Evolutionary conservation across 2,329 filamentous ascomycete species (phyloP).

Genomic region (Aspergillus sp.): DNA sequence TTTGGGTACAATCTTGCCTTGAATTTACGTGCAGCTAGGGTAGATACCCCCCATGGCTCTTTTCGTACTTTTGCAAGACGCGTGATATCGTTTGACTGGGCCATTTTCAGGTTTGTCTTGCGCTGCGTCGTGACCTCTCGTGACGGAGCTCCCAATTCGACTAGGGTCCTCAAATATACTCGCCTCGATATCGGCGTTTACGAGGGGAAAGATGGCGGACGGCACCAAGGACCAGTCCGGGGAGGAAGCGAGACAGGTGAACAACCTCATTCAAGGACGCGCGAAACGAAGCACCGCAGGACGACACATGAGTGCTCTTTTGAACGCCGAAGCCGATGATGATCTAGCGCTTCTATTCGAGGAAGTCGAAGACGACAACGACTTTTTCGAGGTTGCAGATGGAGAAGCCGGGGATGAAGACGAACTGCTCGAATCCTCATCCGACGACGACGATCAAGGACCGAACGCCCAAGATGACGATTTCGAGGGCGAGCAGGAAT

Average conservation of each 20-base stretch:
- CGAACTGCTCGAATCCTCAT: slow-evolving; percentile 81
- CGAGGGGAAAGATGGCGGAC: slow-evolving; percentile 13
- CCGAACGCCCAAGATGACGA: slow-evolving; percentile 54
- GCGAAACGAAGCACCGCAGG: slow-evolving; percentile 73
- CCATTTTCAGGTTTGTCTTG: background rate
- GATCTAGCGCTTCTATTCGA: slow-evolving; percentile 55
- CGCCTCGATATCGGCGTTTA: too few relatives aligned
- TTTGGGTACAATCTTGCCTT: too few relatives aligned
- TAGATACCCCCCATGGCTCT: too few relatives aligned
- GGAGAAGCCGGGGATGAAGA: slow-evolving; percentile 51
- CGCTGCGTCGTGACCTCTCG: too few relatives aligned
- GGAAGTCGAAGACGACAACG: slow-evolving; percentile 52
- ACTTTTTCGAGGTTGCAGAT: slow-evolving; percentile 30
- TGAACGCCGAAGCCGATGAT: slow-evolving; percentile 66
- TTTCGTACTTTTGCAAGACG: background rate
- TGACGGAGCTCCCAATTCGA: too few relatives aligned
- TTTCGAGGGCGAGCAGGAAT: slow-evolving; percentile 75
- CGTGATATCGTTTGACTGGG: background rate
- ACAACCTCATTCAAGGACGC: slow-evolving; percentile 41
- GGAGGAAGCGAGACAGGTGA: slow-evolving; percentile 16
- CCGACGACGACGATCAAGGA: slow-evolving; percentile 67
- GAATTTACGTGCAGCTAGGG: too few relatives aligned
- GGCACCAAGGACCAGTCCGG: slow-evolving; percentile 13
- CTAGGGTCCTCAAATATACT: too few relatives aligned
- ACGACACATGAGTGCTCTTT: slow-evolving; percentile 70